These are phyloP conservation scores for Chaetomium fimeti DNA, from an alignment of 495 filamentous ascomycete genomes.

Conservation along the genomic window DNA sequence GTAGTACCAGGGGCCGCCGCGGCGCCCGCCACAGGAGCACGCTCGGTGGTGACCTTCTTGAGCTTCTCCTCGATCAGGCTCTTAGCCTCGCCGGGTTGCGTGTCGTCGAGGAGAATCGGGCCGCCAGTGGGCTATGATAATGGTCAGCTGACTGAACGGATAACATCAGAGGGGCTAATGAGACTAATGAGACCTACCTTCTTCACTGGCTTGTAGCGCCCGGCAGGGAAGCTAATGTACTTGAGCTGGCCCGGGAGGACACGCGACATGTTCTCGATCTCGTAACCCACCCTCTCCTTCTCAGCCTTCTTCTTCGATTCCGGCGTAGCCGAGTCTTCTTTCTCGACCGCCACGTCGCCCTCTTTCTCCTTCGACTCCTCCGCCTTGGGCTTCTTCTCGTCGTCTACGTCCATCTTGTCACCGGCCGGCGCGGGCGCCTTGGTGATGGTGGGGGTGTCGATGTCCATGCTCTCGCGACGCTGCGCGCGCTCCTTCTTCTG, in stretches of 20 bases:
- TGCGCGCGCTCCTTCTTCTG: constrained; percentile 69
- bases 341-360: constrained; percentile 51
- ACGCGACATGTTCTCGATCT: constrained; percentile 93
- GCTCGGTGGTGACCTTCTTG: constrained; percentile 70
- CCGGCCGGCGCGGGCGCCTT: constrained; percentile 61
- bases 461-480: constrained; percentile 82
- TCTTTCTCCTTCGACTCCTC: constrained; percentile 64
- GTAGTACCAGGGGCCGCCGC: constrained; percentile 25
- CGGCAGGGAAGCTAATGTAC: constrained; percentile 85
- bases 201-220: constrained; percentile 92
- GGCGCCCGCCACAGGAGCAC: constrained; percentile 51
- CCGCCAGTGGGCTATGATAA: constrained; percentile 79
- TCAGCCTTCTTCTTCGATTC: constrained; percentile 79
- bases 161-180: constrained; percentile 10
- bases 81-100: constrained; percentile 73
- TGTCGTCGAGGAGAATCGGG: constrained; percentile 86
- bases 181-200: constrained; percentile 60
- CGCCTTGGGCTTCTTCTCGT: constrained; percentile 58
- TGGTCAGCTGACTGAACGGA: constrained; percentile 41
- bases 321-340: constrained; percentile 50
- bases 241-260: constrained; percentile 92
- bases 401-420: constrained; percentile 91
- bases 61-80: constrained; percentile 80
- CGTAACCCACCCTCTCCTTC: constrained; percentile 95
- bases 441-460: constrained; percentile 75